Evolutionary conservation across 2,329 filamentous ascomycete genomes (phyloP).

Genomic region (Lasiodiplodia citricola): DNA sequence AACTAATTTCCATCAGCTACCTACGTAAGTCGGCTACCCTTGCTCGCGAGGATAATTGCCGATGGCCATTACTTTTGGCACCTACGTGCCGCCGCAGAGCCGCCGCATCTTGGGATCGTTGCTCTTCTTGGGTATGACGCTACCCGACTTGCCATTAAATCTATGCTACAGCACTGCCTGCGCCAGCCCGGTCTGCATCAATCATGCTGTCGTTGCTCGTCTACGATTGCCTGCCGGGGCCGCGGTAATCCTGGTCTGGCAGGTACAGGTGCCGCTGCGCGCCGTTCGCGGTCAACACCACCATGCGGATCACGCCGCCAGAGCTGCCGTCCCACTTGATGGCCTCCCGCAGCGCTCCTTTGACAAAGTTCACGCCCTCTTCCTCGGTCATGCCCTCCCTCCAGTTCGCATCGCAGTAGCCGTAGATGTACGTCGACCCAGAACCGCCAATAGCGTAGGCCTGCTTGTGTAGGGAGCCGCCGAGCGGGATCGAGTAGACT

Average conservation of each 20-base stretch:
- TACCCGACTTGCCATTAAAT: slow-evolving; percentile 23
- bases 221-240: slow-evolving; percentile 62
- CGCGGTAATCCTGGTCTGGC: slow-evolving; percentile 82
- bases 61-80: slow-evolving; percentile 26
- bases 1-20: no score
- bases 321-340: slow-evolving; percentile 99
- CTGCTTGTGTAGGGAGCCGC: slow-evolving; percentile 97
- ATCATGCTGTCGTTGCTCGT: not conserved
- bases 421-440: slow-evolving; percentile 98
- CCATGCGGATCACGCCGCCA: slow-evolving; percentile 96
- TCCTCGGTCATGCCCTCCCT: slow-evolving; percentile 90
- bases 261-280: slow-evolving; percentile 94
- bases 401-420: slow-evolving; percentile 97
- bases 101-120: slow-evolving; percentile 4
- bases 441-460: slow-evolving; percentile 94
- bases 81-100: not conserved
- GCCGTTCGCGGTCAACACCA: slow-evolving; percentile 88
- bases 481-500: slow-evolving; percentile 95
- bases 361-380: slow-evolving; percentile 91
- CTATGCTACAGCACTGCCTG: slow-evolving; percentile 19
- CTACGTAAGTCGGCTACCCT: no score
- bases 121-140: slow-evolving; percentile 12
- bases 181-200: slow-evolving; percentile 20
- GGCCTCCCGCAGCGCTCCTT: slow-evolving; percentile 85
- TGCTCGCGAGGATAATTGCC: no score